phyloP scores from a whole-genome alignment of 2,329 filamentous ascomycete species.

The Talaromyces funiculosus region DNA sequence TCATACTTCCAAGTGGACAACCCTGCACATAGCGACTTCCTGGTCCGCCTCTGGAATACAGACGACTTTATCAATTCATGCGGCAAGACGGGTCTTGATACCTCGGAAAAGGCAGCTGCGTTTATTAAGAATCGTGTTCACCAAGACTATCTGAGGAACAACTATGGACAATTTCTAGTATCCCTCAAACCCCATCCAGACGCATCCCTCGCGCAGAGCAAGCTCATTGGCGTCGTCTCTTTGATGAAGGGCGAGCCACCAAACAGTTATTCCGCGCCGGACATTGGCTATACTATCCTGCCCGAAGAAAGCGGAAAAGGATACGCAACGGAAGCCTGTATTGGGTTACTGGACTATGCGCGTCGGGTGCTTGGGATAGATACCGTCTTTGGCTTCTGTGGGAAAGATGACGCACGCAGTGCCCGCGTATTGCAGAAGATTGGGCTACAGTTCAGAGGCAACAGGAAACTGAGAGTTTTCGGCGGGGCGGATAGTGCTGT shows the following conservation, averaged over 20 bases:
- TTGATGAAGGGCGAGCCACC: constrained; percentile 18
- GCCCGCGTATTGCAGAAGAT: constrained; percentile 21
- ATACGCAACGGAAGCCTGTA: constrained; percentile 23
- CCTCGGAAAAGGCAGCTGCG: constrained; percentile 6
- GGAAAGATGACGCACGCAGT: constrained; percentile 16
- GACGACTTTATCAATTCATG: constrained; percentile 7
- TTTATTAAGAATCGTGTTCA: constrained; percentile 9
- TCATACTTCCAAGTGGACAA: constrained; percentile 10
- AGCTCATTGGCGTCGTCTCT: constrained; percentile 17
- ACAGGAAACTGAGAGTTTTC: constrained; percentile 17
- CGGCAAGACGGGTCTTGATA: constrained; percentile 9
- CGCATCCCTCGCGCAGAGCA: constrained; percentile 3
- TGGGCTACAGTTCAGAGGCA: constrained; percentile 20
- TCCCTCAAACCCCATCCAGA: constrained; percentile 1
- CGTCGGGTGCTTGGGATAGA: constrained; percentile 14
- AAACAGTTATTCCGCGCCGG: constrained; percentile 16
- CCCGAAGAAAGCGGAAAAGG: constrained; percentile 23
- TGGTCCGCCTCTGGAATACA: constrained; percentile 11
- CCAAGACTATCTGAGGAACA: constrained; percentile 7
- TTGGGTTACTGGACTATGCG: constrained; percentile 19
- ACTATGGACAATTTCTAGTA: constrained; percentile 10
- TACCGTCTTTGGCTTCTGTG: constrained; percentile 21
- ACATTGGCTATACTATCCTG: constrained; percentile 23
- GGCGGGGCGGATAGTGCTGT: constrained; percentile 16
- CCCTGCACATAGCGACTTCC: constrained; percentile 7